Conservation (phyloP, 1,284 basidiomycete genomes). For the Gomphus bonarii region DNA sequence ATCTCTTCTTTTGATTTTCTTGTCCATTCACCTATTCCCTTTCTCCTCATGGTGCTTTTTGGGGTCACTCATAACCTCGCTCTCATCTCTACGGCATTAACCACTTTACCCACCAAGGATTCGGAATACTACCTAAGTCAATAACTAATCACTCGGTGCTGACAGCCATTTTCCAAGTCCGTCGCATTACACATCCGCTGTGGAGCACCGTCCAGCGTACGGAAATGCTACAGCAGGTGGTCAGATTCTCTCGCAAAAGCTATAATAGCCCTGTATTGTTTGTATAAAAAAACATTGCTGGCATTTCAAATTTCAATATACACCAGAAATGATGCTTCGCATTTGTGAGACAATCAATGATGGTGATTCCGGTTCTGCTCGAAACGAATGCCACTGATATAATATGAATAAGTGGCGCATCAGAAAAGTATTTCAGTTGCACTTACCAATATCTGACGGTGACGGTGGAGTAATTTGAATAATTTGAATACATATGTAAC, state of each 20-base stretch:
- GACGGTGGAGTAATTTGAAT: slow-evolving; percentile 11
- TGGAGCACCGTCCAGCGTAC: slow-evolving; percentile 2
- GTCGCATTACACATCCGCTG: slow-evolving; percentile 17
- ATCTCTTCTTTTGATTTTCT: too few species aligned
- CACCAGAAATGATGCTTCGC: neutral
- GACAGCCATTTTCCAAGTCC: slow-evolving; percentile 13
- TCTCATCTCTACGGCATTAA: slow-evolving; percentile 6
- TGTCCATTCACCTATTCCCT: slow-evolving; percentile 1
- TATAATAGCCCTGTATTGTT: slow-evolving; percentile 12
- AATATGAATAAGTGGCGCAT: neutral
- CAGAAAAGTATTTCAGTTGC: neutral
- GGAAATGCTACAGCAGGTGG: neutral
- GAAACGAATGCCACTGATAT: slow-evolving; percentile 70
- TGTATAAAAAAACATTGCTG: neutral
- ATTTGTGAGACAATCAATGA: neutral
- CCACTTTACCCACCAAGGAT: slow-evolving; percentile 5
- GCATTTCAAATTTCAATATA: neutral
- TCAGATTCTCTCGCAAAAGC: neutral
- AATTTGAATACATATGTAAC: slow-evolving; percentile 6
- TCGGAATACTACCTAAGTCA: slow-evolving; percentile 4
- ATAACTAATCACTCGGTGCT: neutral
- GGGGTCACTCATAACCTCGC: slow-evolving; percentile 1
- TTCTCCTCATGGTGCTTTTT: slow-evolving; percentile 15
- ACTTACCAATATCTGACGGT: slow-evolving; percentile 72
- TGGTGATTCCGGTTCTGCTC: slow-evolving; percentile 36